These are phyloP conservation scores for Rhododendron molle DNA, from an alignment of 148 eudicot species.

Conservation along the genomic window DNA sequence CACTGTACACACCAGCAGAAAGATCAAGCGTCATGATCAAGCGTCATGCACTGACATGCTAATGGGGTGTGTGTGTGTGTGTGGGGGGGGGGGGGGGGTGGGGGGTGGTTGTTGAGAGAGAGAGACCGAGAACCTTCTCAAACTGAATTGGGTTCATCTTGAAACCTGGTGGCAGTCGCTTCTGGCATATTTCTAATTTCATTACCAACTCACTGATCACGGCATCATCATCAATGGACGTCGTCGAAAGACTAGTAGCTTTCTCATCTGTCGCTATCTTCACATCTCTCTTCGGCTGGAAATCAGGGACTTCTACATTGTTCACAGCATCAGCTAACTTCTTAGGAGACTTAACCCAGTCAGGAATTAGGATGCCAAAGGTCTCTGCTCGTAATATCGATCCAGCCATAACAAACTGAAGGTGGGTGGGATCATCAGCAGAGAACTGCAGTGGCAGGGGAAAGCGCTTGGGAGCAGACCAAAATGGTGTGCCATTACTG, in stretches of 20 bases:
- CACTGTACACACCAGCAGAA: not conserved
- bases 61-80: not conserved
- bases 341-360: constrained; percentile 69
- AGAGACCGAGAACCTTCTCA: constrained; percentile 59
- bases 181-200: constrained; percentile 49
- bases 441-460: constrained; percentile 73
- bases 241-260: constrained; percentile 55
- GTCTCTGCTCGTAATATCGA: constrained; percentile 82
- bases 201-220: constrained; percentile 56
- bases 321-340: constrained; percentile 69
- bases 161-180: constrained; percentile 46
- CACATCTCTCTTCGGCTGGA: constrained; percentile 65
- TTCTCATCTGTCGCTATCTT: constrained; percentile 82
- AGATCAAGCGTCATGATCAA: not conserved
- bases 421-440: constrained; percentile 54
- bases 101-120: too few species aligned
- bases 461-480: constrained; percentile 95
- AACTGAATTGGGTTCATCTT: constrained; percentile 91
- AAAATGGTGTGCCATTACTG: constrained; percentile 83
- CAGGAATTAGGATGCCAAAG: constrained; percentile 78
- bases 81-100: too few species aligned
- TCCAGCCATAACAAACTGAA: constrained; percentile 62
- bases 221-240: constrained; percentile 77
- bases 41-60: not conserved
- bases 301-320: constrained; percentile 60